A percentile compares a stretch with the other conserved stretches of the same genome.
Conservation (phyloP, 2,329 filamentous ascomycete species). For the Microthyrium microscopicum region DNA sequence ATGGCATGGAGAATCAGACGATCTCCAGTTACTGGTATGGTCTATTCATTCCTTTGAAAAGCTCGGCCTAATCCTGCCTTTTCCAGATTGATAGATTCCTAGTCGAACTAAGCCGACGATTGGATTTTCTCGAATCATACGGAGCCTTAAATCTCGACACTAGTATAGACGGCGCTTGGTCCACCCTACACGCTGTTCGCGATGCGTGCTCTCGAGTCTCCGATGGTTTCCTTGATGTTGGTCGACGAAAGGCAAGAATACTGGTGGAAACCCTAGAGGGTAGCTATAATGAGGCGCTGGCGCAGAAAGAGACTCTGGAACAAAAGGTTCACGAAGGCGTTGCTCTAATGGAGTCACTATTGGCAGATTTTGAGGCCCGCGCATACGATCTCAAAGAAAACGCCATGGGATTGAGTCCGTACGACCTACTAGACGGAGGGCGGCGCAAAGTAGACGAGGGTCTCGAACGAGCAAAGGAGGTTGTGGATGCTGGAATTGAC, state of each 20-base stretch:
- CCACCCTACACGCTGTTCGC: constrained; percentile 71
- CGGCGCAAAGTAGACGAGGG: constrained; percentile 68
- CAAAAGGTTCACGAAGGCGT: constrained; percentile 84
- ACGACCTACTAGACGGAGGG: constrained; percentile 59
- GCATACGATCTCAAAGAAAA: constrained; percentile 66
- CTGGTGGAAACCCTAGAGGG: constrained; percentile 85
- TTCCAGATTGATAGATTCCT: constrained; percentile 61
- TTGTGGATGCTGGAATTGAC: constrained; percentile 67
- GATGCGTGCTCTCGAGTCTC: constrained; percentile 80
- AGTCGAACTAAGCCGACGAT: constrained; percentile 65
- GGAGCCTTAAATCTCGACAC: constrained; percentile 70
- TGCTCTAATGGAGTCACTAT: constrained; percentile 67
- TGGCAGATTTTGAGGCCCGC: constrained; percentile 69
- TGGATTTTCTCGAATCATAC: constrained; percentile 81
- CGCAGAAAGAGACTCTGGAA: constrained; percentile 69
- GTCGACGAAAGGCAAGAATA: constrained; percentile 65
- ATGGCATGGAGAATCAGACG: constrained; percentile 29
- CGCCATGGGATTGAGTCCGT: constrained; percentile 56
- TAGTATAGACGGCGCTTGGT: constrained; percentile 69
- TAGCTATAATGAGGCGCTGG: constrained; percentile 72
- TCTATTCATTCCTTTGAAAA: not conserved
- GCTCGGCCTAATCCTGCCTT: not conserved
- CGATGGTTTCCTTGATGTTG: constrained; percentile 75
- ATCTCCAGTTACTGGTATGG: constrained; percentile 27
- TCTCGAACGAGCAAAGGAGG: constrained; percentile 54